A percentile compares a stretch with the other conserved stretches of the same genome.
Evolutionary conservation across 208 protist genomes (phyloP).

Genomic region (Porcisia hertigi): DNA sequence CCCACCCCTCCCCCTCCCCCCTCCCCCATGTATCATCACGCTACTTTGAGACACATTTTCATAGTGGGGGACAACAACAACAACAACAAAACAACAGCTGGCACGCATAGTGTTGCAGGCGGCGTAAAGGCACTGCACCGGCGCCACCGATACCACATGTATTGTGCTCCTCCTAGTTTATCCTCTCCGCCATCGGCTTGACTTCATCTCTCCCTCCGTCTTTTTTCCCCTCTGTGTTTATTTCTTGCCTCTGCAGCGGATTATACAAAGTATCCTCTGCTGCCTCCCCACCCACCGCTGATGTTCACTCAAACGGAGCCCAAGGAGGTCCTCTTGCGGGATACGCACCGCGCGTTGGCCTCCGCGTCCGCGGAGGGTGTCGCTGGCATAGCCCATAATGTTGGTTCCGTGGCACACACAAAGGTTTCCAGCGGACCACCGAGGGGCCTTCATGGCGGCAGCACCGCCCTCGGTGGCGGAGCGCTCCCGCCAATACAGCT

Average conservation of each 20-base stretch:
- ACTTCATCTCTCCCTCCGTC: background rate
- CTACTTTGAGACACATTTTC: too few relatives aligned
- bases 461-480: background rate
- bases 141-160: too few relatives aligned
- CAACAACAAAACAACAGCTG: too few relatives aligned
- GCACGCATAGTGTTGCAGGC: too few relatives aligned
- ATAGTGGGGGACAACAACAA: too few relatives aligned
- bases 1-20: too few relatives aligned
- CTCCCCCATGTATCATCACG: too few relatives aligned
- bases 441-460: background rate
- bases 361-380: background rate
- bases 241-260: background rate
- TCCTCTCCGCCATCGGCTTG: too few relatives aligned
- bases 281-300: background rate
- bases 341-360: background rate
- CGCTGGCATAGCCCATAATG: too few relatives aligned
- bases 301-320: constrained; percentile 17
- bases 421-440: background rate
- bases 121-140: too few relatives aligned
- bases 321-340: constrained; percentile 2
- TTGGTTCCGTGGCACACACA: background rate
- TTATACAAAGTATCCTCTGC: background rate
- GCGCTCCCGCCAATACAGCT: constrained; percentile 2
- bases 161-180: too few relatives aligned
- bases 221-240: too few relatives aligned